A percentile compares a stretch with the other conserved stretches of the same genome.
Conservation (phyloP, 768 basidiomycete species). For the Basidioascus undulatus region DNA sequence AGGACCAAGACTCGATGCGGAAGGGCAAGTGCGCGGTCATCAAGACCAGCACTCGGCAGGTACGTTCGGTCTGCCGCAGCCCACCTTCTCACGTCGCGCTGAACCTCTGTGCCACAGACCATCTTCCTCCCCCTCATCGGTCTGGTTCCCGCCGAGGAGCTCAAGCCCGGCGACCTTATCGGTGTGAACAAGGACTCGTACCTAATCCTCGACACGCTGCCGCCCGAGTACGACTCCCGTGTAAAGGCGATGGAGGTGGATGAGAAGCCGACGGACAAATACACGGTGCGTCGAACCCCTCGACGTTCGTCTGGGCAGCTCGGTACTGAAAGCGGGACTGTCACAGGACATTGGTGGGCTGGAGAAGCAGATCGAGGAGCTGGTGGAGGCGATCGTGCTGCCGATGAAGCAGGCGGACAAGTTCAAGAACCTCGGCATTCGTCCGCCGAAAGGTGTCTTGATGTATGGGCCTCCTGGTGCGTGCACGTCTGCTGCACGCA, state of each 20-base stretch:
- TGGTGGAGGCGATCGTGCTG: constrained; percentile 90
- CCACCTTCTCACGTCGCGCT: background rate
- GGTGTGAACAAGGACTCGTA: constrained; percentile 99
- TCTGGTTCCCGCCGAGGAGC: constrained; percentile 73
- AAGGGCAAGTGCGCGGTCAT: constrained; percentile 96
- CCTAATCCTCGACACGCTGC: constrained; percentile 79
- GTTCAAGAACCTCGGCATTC: constrained; percentile 95
- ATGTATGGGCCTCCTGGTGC: constrained; percentile 97
- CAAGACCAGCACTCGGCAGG: constrained; percentile 91
- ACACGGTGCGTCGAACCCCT: constrained; percentile 29
- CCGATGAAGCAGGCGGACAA: constrained; percentile 98
- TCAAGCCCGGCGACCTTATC: constrained; percentile 79
- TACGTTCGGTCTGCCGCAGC: constrained; percentile 14
- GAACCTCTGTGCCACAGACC: constrained; percentile 25
- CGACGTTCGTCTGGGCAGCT: background rate
- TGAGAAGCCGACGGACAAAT: constrained; percentile 87
- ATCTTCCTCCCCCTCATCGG: constrained; percentile 96
- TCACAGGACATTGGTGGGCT: constrained; percentile 52
- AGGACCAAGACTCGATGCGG: constrained; percentile 84
- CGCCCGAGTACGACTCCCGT: constrained; percentile 88
- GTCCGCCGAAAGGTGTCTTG: constrained; percentile 85
- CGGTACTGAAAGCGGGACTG: background rate
- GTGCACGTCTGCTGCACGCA: constrained; percentile 4
- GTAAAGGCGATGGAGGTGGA: constrained; percentile 99
- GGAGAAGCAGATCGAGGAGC: constrained; percentile 97